Evolutionary conservation across 2,329 filamentous ascomycete genomes (phyloP).

Genomic region (Berkeleyomyces rouxiae): DNA sequence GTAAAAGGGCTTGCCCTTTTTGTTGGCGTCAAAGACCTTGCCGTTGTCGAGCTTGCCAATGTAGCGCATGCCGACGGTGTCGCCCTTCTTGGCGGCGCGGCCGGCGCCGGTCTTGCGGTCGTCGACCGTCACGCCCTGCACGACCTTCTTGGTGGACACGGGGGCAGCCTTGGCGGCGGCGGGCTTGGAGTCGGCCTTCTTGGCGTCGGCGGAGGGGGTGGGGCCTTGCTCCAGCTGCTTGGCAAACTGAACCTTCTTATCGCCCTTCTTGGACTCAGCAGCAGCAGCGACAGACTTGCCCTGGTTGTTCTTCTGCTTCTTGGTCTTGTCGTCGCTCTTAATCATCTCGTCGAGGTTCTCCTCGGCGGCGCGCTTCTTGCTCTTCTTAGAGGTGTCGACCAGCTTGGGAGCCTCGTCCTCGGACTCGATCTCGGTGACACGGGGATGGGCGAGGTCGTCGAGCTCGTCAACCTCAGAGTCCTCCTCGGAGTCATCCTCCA

Average conservation of each 20-base stretch:
- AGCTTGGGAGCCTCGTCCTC: constrained; percentile 57
- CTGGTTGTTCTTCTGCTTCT: constrained; percentile 98
- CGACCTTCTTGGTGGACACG: constrained; percentile 53
- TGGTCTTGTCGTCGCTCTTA: constrained; percentile 59
- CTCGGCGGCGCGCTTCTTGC: constrained; percentile 85
- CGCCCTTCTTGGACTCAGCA: constrained; percentile 44
- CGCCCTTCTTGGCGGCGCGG: constrained; percentile 72
- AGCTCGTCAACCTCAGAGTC: constrained; percentile 61
- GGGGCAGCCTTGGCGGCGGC: constrained; percentile 21
- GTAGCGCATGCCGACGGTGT: constrained; percentile 86
- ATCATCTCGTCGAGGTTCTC: constrained; percentile 73
- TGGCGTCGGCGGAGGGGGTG: constrained; percentile 46
- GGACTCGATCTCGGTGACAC: constrained; percentile 67
- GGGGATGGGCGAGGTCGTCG: constrained; percentile 60
- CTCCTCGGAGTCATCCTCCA: constrained; percentile 42
- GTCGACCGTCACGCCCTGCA: constrained; percentile 82
- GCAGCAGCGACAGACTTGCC: constrained; percentile 57
- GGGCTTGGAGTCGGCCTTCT: constrained; percentile 27
- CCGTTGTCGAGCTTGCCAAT: constrained; percentile 92
- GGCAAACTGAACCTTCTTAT: constrained; percentile 97
- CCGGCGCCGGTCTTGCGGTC: constrained; percentile 87
- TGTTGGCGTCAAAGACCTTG: constrained; percentile 97
- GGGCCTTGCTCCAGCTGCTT: constrained; percentile 98
- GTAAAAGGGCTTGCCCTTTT: constrained; percentile 92
- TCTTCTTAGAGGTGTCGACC: constrained; percentile 42